phyloP scores from a whole-genome alignment of 1,284 basidiomycete species.

The Ganoderma multipileum region DNA sequence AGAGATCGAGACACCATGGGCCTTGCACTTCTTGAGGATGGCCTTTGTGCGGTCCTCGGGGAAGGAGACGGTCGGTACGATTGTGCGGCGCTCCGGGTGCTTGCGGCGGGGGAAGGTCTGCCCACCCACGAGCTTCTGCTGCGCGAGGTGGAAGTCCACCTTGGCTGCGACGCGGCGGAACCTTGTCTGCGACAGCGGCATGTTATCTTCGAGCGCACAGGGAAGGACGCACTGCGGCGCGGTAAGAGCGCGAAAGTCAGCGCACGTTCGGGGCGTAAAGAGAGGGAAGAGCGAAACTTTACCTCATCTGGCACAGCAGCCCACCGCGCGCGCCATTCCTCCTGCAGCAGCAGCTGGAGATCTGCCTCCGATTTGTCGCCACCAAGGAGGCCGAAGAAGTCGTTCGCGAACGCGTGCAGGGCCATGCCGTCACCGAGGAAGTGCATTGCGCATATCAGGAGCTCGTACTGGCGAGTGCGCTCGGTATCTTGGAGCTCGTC shows the following conservation, averaged over 20 bases:
- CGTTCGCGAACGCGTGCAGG: conserved; percentile 75
- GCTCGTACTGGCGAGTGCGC: conserved; percentile 49
- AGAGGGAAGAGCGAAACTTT: conserved; percentile 17
- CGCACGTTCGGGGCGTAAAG: conserved; percentile 10
- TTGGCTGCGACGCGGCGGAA: conserved; percentile 54
- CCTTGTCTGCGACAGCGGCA: conserved; percentile 47
- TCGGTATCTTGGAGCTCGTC: conserved; percentile 17
- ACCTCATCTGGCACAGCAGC: conserved; percentile 36
- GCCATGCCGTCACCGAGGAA: conserved; percentile 84
- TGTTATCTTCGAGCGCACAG: conserved; percentile 57
- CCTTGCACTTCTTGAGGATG: conserved; percentile 72
- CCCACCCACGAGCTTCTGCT: conserved; percentile 60
- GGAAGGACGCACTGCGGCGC: conserved; percentile 50
- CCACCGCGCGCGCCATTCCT: conserved; percentile 56
- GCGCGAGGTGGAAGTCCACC: conserved; percentile 61
- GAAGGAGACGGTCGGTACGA: conserved; percentile 70
- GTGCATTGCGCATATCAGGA: conserved; percentile 74
- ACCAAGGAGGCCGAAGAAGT: conserved; percentile 70
- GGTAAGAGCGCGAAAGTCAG: conserved; percentile 12
- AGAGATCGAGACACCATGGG: conserved; percentile 75
- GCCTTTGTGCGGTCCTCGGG: conserved; percentile 58
- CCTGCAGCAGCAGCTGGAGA: conserved; percentile 49
- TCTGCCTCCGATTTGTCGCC: conserved; percentile 47
- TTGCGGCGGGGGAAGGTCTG: conserved; percentile 65
- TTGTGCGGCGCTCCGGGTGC: conserved; percentile 57